These are phyloP conservation scores for Cymbopogon flexuosus DNA, from an alignment of 202 grass and related monocot species.

Conservation along the genomic window DNA sequence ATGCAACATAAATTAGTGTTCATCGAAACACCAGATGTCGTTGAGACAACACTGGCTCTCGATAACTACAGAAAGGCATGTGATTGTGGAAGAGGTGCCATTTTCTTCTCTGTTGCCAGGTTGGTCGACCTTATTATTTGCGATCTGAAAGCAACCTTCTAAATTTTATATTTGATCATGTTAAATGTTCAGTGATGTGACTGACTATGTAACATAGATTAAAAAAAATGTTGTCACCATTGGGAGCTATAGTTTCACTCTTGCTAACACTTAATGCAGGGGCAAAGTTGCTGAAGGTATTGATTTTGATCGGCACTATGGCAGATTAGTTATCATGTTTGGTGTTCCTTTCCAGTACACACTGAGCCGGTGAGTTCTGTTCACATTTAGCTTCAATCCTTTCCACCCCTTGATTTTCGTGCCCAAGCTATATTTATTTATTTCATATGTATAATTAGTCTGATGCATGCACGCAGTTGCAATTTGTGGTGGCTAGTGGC, in stretches of 20 bases:
- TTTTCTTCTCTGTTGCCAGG: conserved; percentile 98
- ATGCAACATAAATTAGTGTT: conserved; percentile 99
- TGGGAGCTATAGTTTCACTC: neutral
- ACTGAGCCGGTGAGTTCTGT: conserved; percentile 72
- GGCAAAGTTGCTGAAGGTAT: conserved; percentile 99
- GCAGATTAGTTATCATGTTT: conserved; percentile 98
- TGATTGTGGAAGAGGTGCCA: conserved; percentile 87
- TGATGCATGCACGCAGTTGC: neutral
- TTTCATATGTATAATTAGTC: neutral
- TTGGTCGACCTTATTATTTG: conserved; percentile 24
- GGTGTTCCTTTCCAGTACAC: conserved; percentile 98
- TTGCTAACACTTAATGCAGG: conserved; percentile 46
- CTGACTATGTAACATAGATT: neutral
- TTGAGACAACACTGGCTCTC: conserved; percentile 94
- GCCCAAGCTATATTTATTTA: neutral
- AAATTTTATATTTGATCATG: neutral
- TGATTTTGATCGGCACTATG: conserved; percentile 99
- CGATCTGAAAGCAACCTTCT: conserved; percentile 19
- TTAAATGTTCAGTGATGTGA: neutral
- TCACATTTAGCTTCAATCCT: conserved; percentile 6
- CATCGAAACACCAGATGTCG: conserved; percentile 97
- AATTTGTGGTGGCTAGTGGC: neutral
- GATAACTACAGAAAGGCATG: conserved; percentile 98
- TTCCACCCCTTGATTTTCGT: neutral
- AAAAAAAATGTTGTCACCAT: neutral